These are phyloP conservation scores for Gossypium gossypioides DNA, from an alignment of 441 rosid genomes.

Conservation along the genomic window DNA sequence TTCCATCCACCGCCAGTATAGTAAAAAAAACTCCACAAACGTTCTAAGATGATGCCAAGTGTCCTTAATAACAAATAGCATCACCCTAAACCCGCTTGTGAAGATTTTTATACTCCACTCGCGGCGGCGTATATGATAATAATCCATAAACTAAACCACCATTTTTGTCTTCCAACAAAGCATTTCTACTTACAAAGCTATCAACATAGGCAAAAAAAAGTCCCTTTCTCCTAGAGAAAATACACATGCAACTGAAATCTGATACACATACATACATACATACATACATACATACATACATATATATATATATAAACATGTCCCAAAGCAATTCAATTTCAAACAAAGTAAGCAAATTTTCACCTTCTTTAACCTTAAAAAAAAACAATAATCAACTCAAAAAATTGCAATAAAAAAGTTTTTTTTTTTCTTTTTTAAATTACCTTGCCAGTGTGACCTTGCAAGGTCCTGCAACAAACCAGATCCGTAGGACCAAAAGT, in stretches of 20 bases:
- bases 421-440: no score
- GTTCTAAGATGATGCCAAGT: no score
- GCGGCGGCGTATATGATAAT: no score
- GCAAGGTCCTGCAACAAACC: slow-evolving; percentile 90
- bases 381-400: neutral
- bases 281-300: no score
- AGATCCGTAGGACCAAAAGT: slow-evolving; percentile 79
- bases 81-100: no score
- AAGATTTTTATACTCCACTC: no score
- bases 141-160: neutral
- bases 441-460: slow-evolving; percentile 97
- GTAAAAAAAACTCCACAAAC: no score
- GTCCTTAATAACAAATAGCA: no score
- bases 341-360: neutral
- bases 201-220: neutral
- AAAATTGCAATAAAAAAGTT: neutral
- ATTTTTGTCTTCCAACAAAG: neutral
- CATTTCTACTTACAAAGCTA: neutral
- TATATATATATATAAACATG: no score
- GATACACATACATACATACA: no score
- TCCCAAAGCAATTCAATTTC: neutral
- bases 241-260: neutral
- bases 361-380: neutral
- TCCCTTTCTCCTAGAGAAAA: neutral
- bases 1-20: no score